Conservation (phyloP, 805 yeast species). For the Kockiozyma suomiensis region DNA sequence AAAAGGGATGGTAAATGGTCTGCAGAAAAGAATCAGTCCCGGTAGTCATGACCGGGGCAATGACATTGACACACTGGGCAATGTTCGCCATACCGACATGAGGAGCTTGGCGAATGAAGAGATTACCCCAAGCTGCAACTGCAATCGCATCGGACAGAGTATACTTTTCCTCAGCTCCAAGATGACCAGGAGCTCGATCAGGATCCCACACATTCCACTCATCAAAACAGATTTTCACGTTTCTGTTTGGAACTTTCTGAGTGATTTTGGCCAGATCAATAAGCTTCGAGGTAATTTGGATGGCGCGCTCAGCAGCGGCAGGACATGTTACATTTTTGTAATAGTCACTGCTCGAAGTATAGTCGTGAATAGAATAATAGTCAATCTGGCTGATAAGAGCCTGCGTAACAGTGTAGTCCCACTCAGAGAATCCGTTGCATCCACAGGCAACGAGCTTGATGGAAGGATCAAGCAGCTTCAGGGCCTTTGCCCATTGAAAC, state of each 20-base stretch:
- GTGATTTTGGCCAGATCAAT: conserved; percentile 41
- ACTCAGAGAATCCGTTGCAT: conserved; percentile 40
- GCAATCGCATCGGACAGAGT: conserved; percentile 44
- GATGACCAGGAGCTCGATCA: conserved; percentile 39
- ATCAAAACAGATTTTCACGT: conserved; percentile 42
- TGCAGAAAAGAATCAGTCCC: conserved; percentile 39
- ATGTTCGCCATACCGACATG: conserved; percentile 44
- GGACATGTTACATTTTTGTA: conserved; percentile 41
- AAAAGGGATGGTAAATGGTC: conserved; percentile 41
- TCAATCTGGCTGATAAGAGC: conserved; percentile 38
- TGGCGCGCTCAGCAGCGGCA: conserved; percentile 43
- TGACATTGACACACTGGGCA: conserved; percentile 45
- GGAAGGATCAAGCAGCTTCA: conserved; percentile 41
- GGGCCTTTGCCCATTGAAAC: conserved; percentile 45
- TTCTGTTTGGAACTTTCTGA: conserved; percentile 27
- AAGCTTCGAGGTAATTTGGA: conserved; percentile 40
- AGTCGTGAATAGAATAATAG: conserved; percentile 43
- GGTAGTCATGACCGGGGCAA: conserved; percentile 45
- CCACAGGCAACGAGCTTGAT: conserved; percentile 43
- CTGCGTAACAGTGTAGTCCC: conserved; percentile 42
- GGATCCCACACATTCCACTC: conserved; percentile 48
- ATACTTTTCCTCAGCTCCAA: conserved; percentile 45
- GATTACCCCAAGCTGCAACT: conserved; percentile 44
- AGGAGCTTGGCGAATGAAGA: conserved; percentile 43
- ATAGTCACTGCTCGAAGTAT: conserved; percentile 39